phyloP scores from a whole-genome alignment of 2,329 filamentous ascomycete species.

The Diaporthe humulicola region DNA sequence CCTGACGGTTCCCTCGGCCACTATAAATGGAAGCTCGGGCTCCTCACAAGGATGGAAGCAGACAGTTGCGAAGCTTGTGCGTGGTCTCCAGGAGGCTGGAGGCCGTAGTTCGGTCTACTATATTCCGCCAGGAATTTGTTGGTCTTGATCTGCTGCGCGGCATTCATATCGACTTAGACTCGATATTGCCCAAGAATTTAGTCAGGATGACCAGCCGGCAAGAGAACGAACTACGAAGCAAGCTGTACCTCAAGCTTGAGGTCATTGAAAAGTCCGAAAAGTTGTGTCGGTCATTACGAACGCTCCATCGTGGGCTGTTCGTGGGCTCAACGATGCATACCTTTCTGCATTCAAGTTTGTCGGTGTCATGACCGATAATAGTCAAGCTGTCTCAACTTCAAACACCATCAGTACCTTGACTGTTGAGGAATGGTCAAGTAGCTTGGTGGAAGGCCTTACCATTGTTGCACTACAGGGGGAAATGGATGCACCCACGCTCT shows the following conservation, averaged over 20 bases:
- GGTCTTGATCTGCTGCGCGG: background rate
- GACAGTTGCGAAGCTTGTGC: background rate
- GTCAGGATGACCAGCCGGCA: background rate
- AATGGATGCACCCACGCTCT: too few species aligned
- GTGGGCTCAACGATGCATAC: background rate
- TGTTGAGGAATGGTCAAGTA: background rate
- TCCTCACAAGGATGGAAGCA: background rate
- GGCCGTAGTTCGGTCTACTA: background rate
- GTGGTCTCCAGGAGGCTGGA: background rate
- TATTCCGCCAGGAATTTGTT: background rate
- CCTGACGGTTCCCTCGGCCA: background rate
- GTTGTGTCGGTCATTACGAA: background rate
- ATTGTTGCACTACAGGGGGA: too few species aligned
- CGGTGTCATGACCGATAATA: background rate
- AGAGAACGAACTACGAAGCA: background rate
- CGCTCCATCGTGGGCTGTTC: background rate
- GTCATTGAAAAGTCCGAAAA: background rate
- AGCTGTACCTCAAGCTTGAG: constrained; percentile 1
- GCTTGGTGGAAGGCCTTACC: background rate
- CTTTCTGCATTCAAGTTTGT: background rate
- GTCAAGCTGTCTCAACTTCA: background rate
- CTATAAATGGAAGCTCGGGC: too few species aligned
- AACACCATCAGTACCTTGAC: background rate
- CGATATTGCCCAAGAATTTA: background rate
- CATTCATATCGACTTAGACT: background rate